phyloP scores from a whole-genome alignment of 257 asterid genomes.

The Plantago major region DNA sequence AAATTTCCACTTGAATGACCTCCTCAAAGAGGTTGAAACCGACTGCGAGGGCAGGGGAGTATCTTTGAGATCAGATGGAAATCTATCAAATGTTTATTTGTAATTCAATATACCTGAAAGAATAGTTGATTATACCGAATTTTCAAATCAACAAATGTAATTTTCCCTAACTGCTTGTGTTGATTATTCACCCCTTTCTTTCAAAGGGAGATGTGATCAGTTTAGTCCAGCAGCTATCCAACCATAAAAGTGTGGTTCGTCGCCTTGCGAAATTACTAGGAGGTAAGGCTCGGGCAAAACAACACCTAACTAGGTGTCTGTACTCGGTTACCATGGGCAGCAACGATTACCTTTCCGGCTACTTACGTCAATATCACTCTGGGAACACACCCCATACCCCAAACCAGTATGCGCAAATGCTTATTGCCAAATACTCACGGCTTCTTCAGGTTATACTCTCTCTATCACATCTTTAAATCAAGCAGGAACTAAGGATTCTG shows the following conservation, averaged over 20 bases:
- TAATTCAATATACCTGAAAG: too few species aligned
- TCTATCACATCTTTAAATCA: too few species aligned
- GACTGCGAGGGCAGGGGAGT: too few species aligned
- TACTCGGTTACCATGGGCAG: conserved; percentile 32
- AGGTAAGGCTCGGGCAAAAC: neutral
- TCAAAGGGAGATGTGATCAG: conserved; percentile 27
- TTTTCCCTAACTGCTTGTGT: too few species aligned
- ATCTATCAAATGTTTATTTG: too few species aligned
- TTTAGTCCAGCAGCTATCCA: conserved; percentile 25
- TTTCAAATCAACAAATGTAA: too few species aligned
- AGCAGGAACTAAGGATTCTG: too few species aligned
- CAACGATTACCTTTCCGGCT: conserved; percentile 36
- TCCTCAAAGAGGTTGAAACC: too few species aligned
- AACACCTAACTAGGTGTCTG: conserved; percentile 23
- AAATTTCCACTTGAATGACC: too few species aligned
- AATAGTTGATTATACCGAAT: too few species aligned
- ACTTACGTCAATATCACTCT: conserved; percentile 25
- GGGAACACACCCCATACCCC: conserved; percentile 16
- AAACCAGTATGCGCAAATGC: conserved; percentile 24
- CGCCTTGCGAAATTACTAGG: conserved; percentile 16
- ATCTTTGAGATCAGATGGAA: too few species aligned
- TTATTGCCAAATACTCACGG: conserved; percentile 20
- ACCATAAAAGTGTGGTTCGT: conserved; percentile 18
- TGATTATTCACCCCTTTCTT: neutral
- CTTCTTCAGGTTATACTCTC: conserved; percentile 25